Evolutionary conservation across 192 early-diverging fungal genomes (phyloP), one percentile per base, ranked within the genome.

Genomic region (Rhizoclosmatium globosum): DNA sequence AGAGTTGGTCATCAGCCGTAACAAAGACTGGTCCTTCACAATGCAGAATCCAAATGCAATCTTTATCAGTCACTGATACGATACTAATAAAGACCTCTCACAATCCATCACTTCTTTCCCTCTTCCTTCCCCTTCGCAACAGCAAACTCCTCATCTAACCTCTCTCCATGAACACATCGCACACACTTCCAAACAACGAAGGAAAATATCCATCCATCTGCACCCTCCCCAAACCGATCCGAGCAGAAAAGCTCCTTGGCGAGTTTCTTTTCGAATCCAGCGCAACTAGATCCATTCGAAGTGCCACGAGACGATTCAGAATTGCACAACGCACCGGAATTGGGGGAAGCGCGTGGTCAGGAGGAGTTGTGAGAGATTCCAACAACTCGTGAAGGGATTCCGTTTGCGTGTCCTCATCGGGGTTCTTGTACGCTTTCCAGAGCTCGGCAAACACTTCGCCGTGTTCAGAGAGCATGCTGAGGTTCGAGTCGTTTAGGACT

Each of bases 181-280:
- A 79, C 71, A 62, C 78, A 79, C 58, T 64, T 73, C 78, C 78
- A 79, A 73, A 74, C 48, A 43, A 79, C 71, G 31, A 79, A 66
- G 42, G 78, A 73, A 46, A 72, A 60, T 4, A 79, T 66, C 78
- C 64, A 65, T 15, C 46, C 47, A 43, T 64, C 70, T 43, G 71
- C 58, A 19, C 45, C 60, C 13, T 64, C 60, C 19, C 56, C 61
- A 64, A 74, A 62, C 11, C 60, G n/a, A 47, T 74, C 60, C 9
- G 59, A 17, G 31, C 59, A 74, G 45, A 74, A 64, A n/a, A 74
- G 45, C 2, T 64, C 56, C 15, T 59, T 64, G 7, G 60, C 56
- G 9, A 74, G 31, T 42, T 42, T 21, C 60, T 47, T 74, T 44
- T 74, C 73, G 45, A 74, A 74, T 44, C 23, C 42, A 44, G 13